Percentiles rank a stretch among this genome's conserved stretches.
phyloP scores from a whole-genome alignment of 2,329 filamentous ascomycete genomes.

The Cercospora beticola region DNA sequence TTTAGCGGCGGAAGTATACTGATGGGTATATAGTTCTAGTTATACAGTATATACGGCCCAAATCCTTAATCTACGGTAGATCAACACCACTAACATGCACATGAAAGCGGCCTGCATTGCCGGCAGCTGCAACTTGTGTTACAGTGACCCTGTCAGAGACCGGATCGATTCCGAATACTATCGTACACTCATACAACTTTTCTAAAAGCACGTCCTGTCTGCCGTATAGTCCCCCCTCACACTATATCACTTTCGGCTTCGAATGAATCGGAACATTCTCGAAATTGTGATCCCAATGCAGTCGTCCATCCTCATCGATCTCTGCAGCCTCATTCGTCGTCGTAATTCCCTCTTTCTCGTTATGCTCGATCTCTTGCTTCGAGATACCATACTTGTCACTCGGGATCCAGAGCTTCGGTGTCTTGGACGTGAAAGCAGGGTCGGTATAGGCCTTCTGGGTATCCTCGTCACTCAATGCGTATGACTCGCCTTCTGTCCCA shows the following conservation, averaged over 20 bases:
- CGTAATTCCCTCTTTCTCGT: slow-evolving; percentile 41
- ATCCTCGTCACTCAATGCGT: slow-evolving; percentile 31
- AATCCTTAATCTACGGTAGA: no score
- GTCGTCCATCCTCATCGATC: slow-evolving; percentile 47
- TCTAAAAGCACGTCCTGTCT: not conserved
- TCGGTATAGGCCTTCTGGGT: slow-evolving; percentile 45
- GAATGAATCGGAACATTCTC: slow-evolving; percentile 47
- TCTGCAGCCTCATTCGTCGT: slow-evolving; percentile 48
- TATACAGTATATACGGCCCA: no score
- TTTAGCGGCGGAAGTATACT: no score
- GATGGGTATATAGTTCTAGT: no score
- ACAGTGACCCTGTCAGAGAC: not conserved
- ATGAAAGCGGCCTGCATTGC: not conserved
- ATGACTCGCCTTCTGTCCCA: slow-evolving; percentile 24
- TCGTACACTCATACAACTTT: not conserved
- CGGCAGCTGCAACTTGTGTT: not conserved
- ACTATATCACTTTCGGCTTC: slow-evolving; percentile 30
- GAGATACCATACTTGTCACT: slow-evolving; percentile 46
- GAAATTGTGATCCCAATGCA: slow-evolving; percentile 47
- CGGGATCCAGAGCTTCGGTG: slow-evolving; percentile 49
- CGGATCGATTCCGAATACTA: not conserved
- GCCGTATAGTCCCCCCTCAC: not conserved
- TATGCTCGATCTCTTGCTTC: slow-evolving; percentile 44
- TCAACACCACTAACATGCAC: not conserved
- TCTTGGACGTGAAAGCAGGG: slow-evolving; percentile 46